Evolutionary conservation across 2,329 filamentous ascomycete genomes (phyloP).

Genomic region (Pseudogymnoascus sp.): DNA sequence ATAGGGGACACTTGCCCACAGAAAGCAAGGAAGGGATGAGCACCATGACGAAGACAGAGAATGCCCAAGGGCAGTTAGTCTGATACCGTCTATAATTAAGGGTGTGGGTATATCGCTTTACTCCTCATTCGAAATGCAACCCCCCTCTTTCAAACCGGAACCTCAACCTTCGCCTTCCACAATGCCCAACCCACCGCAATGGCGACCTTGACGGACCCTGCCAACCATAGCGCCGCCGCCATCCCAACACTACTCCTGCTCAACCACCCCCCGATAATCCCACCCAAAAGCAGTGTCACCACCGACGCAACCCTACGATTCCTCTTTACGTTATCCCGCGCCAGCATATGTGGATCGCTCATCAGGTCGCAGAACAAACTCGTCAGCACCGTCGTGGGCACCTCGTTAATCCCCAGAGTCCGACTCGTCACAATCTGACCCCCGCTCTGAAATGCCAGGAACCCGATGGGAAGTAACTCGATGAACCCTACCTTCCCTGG

Average conservation of each 20-base stretch:
- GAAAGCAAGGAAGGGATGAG: not conserved
- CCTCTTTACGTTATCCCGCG: slow-evolving; percentile 40
- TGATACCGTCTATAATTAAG: slow-evolving; percentile 7
- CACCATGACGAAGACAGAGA: not conserved
- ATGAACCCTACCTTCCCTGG: slow-evolving; percentile 31
- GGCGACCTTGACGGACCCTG: slow-evolving; percentile 40
- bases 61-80: not conserved
- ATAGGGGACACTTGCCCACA: not conserved
- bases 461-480: slow-evolving; percentile 37
- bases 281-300: slow-evolving; percentile 43
- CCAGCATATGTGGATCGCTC: slow-evolving; percentile 49
- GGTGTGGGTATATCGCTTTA: not conserved
- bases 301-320: slow-evolving; percentile 44
- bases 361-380: slow-evolving; percentile 77
- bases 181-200: slow-evolving; percentile 51
- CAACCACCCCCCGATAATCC: slow-evolving; percentile 45
- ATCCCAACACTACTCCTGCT: slow-evolving; percentile 44
- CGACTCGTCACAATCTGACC: slow-evolving; percentile 70
- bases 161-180: slow-evolving; percentile 43
- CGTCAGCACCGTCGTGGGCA: slow-evolving; percentile 73
- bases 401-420: slow-evolving; percentile 57
- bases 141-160: not conserved
- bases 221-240: slow-evolving; percentile 40
- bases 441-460: slow-evolving; percentile 61
- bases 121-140: not conserved